Conservation (phyloP, 2,329 filamentous ascomycete genomes). For the Fusarium nurragi region DNA sequence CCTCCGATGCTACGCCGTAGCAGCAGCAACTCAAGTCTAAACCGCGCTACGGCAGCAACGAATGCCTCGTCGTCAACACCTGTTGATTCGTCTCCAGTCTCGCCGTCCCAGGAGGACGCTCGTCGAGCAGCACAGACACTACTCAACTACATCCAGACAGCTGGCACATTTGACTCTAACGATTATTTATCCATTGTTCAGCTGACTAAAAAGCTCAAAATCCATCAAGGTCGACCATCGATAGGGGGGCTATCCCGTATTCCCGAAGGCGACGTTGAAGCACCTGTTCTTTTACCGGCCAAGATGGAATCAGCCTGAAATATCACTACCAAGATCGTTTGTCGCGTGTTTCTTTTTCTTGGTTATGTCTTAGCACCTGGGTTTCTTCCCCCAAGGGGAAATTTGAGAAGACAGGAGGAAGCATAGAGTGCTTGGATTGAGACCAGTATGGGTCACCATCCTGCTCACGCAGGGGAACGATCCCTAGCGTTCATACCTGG, state of each 20-base stretch:
- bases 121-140: constrained; percentile 82
- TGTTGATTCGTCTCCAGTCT: constrained; percentile 67
- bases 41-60: constrained; percentile 31
- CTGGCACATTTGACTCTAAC: constrained; percentile 76
- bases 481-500: neutral
- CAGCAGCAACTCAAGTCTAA: constrained; percentile 51
- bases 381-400: constrained; percentile 17
- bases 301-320: constrained; percentile 47
- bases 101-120: constrained; percentile 86
- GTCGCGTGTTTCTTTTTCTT: constrained; percentile 19
- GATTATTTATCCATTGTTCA: constrained; percentile 83
- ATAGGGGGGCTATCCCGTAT: constrained; percentile 65
- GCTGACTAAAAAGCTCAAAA: constrained; percentile 84
- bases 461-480: constrained; percentile 22
- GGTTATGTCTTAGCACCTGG: constrained; percentile 20
- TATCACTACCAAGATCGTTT: neutral
- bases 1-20: constrained; percentile 47
- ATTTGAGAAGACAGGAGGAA: neutral
- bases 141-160: constrained; percentile 80
- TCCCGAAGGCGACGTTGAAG: constrained; percentile 66
- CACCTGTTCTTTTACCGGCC: constrained; percentile 45
- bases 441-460: neutral
- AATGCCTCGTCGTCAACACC: constrained; percentile 38
- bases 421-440: constrained; percentile 10
- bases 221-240: constrained; percentile 58